These are phyloP conservation scores for Apiospora kogelbergensis DNA, from an alignment of 2,329 filamentous ascomycete species.

Conservation along the genomic window DNA sequence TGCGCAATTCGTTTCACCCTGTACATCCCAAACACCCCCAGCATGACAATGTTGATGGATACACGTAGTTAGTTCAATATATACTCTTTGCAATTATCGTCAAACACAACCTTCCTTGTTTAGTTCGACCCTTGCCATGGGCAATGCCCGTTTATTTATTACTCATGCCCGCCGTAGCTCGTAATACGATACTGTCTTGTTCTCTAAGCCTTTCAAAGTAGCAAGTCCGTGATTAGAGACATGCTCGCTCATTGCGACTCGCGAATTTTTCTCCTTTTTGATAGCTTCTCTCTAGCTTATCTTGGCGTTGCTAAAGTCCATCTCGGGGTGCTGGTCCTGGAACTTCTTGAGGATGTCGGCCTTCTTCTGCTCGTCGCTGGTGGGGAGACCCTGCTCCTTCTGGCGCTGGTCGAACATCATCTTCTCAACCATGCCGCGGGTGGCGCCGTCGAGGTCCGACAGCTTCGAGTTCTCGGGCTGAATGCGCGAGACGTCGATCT, in stretches of 20 bases:
- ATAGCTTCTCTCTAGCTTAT: conserved; percentile 44
- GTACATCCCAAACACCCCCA: conserved; percentile 41
- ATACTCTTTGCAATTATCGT: not conserved
- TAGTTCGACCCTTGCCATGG: not conserved
- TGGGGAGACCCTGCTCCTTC: conserved; percentile 88
- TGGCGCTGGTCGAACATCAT: conserved; percentile 99
- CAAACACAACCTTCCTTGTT: not conserved
- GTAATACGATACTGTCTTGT: conserved; percentile 9
- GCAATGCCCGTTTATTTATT: not conserved
- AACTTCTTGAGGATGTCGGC: conserved; percentile 90
- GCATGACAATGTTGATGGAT: not conserved
- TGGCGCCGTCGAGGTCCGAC: conserved; percentile 91
- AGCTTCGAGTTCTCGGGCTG: conserved; percentile 89
- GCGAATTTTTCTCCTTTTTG: not conserved
- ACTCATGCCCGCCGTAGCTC: conserved; percentile 10
- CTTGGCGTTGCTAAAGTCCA: conserved; percentile 72
- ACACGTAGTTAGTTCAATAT: not conserved
- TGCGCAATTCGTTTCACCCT: conserved; percentile 64
- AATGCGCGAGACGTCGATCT: conserved; percentile 95
- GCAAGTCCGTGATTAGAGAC: not conserved
- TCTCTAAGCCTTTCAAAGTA: not conserved
- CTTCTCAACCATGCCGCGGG: conserved; percentile 97
- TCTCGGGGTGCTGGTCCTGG: conserved; percentile 73
- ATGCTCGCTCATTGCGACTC: too few species aligned
- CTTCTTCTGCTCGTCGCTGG: conserved; percentile 95